phyloP scores from a whole-genome alignment of 1,139 yeast genomes.

The Scheffersomyces titani region DNA sequence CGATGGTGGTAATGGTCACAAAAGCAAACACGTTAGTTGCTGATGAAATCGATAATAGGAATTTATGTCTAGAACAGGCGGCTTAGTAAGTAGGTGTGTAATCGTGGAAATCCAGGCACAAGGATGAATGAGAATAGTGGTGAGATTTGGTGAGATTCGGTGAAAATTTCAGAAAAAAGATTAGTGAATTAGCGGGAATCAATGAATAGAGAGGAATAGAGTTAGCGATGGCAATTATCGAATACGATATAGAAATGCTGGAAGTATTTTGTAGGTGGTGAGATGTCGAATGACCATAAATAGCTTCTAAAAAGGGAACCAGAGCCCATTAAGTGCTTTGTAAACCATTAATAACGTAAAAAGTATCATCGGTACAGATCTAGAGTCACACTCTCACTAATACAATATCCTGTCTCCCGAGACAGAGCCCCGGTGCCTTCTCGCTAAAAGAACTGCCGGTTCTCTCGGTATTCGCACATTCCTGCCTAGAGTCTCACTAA shows the following conservation, averaged over 20 bases:
- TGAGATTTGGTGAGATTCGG: not conserved
- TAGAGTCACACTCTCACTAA: not conserved
- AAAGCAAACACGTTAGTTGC: not conserved
- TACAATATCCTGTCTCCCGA: not conserved
- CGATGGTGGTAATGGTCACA: not conserved
- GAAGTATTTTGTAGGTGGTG: too few species aligned
- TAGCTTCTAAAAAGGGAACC: not conserved
- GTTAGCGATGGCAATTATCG: not conserved
- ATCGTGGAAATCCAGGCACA: not conserved
- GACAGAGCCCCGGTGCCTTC: not conserved
- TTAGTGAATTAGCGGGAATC: not conserved
- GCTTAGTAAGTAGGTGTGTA: not conserved
- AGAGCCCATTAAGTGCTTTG: not conserved
- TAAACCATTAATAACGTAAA: not conserved
- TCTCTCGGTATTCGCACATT: not conserved
- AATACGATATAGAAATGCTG: too few species aligned
- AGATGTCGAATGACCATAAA: too few species aligned
- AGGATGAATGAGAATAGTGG: not conserved
- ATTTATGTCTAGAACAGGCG: not conserved
- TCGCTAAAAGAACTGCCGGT: not conserved
- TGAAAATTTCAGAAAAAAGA: not conserved
- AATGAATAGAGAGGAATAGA: not conserved
- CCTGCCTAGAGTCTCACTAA: not conserved
- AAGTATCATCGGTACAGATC: not conserved
- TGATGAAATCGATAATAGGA: not conserved